Base-by-base conservation (phyloP, 495 filamentous ascomycete species). In the Talaromyces wortmannii region DNA sequence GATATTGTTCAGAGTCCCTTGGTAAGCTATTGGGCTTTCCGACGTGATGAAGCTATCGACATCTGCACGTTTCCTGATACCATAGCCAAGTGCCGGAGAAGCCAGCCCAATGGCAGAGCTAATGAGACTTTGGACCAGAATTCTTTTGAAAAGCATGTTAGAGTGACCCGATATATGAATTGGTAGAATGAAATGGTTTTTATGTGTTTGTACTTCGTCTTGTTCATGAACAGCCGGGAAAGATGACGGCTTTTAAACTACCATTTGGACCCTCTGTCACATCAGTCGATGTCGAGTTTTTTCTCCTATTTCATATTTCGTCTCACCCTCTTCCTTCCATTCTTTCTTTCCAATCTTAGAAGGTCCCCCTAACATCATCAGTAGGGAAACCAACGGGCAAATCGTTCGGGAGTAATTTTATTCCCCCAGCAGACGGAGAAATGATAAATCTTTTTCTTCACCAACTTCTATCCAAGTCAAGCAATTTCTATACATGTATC, bases 1-100 rank as follows among this genome's bases (percentile, higher is more conserved):
- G 53, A 87, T 85, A 50, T 87, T 87, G 64, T 75, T 70, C 53
- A 83, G 71, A 10, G 86, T 68, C 15, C 76, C 73, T 7, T 68
- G 52, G 45, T 76, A 60, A 0, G 84, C 77, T 52, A 80, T 69
- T 6, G 74, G 62, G 1, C 67, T 74, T 62, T 87, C 78, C 10
- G 44, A 16, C 10, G 44, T n/a, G 17, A 46, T 46, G 44, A 16
- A 46, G 17, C 44, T 46, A 2, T 46, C 44, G 6, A 46, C 7
- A 46, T 46, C 44, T 2, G 44, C 44, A 2, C 44, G 44, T 23
- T 46, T 46, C 44, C 2, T 46, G 2, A 46, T 23, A 17, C 36
- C 13, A 40, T 40, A 13, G 36, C 36, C 13, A 13, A 5, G 2
- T 13, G 11, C 15, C 7, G 44, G 17, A 23, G 44, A 46, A 46